Conservation (phyloP, 257 asterid genomes). For the Salvia miltiorrhiza region DNA sequence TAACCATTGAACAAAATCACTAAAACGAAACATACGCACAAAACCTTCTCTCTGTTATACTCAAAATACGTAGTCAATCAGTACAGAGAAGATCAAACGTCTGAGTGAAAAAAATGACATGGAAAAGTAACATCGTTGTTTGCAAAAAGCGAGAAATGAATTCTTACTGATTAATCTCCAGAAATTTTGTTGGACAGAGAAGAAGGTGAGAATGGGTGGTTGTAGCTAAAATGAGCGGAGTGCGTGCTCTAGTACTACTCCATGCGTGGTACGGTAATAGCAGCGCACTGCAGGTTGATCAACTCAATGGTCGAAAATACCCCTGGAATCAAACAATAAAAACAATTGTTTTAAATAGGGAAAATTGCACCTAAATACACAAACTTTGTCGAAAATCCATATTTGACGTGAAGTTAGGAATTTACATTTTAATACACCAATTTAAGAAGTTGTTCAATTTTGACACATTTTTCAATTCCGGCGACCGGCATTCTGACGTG, state of each 20-base stretch:
- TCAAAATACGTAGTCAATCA: not conserved
- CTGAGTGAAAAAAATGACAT: not conserved
- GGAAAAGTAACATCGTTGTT: not conserved
- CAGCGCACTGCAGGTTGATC: not conserved
- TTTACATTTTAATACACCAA: too few species aligned
- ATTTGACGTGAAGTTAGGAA: too few species aligned
- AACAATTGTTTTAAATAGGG: not conserved
- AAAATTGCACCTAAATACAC: too few species aligned
- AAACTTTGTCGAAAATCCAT: too few species aligned
- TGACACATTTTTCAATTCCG: too few species aligned
- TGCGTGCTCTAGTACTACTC: conserved; percentile 14
- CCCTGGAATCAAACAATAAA: not conserved
- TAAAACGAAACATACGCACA: not conserved
- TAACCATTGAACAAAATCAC: not conserved
- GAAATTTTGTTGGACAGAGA: not conserved
- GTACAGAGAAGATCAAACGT: not conserved
- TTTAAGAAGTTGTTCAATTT: too few species aligned
- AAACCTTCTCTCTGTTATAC: not conserved
- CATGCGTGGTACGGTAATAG: conserved; percentile 26
- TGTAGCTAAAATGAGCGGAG: conserved; percentile 27
- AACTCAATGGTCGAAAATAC: conserved; percentile 19
- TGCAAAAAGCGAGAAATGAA: not conserved
- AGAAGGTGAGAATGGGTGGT: not conserved
- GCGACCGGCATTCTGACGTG: too few species aligned
- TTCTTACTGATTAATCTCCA: conserved; percentile 13